These are phyloP conservation scores for Aspergillus sp. DNA, from an alignment of 2,329 filamentous ascomycete species.

Conservation along the genomic window DNA sequence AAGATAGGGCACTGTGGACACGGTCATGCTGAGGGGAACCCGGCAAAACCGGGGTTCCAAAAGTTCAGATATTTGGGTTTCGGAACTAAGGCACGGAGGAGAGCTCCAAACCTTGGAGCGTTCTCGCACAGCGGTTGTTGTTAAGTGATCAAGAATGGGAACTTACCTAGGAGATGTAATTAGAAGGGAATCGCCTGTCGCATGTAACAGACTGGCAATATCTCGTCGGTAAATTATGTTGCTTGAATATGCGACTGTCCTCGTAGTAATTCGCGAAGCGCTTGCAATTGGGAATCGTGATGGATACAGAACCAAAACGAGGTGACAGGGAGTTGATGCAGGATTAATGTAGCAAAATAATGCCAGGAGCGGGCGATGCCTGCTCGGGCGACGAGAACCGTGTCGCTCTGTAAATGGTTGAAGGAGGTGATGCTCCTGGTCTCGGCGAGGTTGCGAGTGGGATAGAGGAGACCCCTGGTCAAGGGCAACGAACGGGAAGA, in stretches of 20 bases:
- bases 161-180: neutral
- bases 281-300: neutral
- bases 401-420: neutral
- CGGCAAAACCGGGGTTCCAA: too few relatives aligned
- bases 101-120: neutral
- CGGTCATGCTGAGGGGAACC: neutral
- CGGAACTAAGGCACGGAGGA: neutral
- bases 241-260: neutral
- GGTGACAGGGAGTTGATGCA: neutral
- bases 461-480: constrained; percentile 4
- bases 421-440: neutral
- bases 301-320: neutral
- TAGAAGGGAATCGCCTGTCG: neutral
- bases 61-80: too few relatives aligned
- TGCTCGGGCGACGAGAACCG: neutral
- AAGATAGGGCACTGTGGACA: neutral
- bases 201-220: neutral
- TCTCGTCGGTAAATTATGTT: neutral
- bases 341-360: neutral
- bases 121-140: neutral
- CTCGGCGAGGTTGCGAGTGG: neutral
- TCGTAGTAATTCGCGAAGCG: neutral
- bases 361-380: neutral
- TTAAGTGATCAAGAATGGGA: neutral
- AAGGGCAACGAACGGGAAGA: constrained; percentile 1